Conservation (phyloP, 768 basidiomycete genomes). For the Multifurca ochricompacta region DNA sequence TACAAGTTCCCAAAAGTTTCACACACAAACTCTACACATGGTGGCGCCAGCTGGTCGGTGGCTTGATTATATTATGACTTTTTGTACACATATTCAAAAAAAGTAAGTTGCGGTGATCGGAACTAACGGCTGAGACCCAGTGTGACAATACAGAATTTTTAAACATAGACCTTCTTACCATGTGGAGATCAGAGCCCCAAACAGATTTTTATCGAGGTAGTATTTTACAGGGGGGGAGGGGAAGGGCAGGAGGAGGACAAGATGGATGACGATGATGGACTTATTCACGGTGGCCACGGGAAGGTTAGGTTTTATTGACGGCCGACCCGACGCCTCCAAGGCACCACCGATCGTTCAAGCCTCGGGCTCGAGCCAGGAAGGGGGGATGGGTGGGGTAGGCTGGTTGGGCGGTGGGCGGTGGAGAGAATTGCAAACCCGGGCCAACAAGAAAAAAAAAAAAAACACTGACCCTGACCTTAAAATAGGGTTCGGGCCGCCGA, state of each 20-base stretch:
- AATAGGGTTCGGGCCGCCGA: slow-evolving; percentile 11
- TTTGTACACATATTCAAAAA: not conserved
- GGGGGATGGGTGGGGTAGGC: not conserved
- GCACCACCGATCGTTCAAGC: no score
- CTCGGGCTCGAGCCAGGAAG: not conserved
- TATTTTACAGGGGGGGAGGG: not conserved
- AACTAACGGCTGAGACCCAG: not conserved
- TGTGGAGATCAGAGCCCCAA: not conserved
- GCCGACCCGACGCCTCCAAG: no score
- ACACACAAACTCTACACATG: not conserved
- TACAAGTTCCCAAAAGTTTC: no score
- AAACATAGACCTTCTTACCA: not conserved
- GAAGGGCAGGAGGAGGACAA: not conserved
- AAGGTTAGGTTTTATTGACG: no score
- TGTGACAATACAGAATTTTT: not conserved
- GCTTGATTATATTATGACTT: not conserved
- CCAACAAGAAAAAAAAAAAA: not conserved
- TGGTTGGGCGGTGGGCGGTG: not conserved
- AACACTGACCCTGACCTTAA: slow-evolving; percentile 19
- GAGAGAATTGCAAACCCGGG: no score
- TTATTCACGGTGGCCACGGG: no score
- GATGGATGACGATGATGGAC: not conserved
- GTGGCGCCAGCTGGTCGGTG: not conserved
- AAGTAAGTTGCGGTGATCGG: slow-evolving; percentile 9
- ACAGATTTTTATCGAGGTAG: not conserved